Percentiles rank a stretch among this genome's conserved stretches.
Evolutionary conservation across 2,329 filamentous ascomycete genomes (phyloP).

Genomic region (Microdochium bolleyi): DNA sequence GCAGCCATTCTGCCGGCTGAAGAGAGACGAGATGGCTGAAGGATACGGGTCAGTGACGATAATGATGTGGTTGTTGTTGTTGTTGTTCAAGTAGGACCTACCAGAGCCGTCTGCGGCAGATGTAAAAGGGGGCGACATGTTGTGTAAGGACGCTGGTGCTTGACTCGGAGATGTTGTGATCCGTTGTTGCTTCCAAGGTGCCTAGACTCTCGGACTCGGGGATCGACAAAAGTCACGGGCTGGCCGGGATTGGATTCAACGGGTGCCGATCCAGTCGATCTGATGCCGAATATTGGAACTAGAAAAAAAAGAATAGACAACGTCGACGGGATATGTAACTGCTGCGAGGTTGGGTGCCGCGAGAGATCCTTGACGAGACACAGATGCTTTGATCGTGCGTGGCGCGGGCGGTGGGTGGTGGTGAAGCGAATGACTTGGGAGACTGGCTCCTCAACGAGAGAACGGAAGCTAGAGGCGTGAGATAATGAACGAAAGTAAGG

Average conservation of each 20-base stretch:
- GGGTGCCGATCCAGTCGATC: background rate
- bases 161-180: background rate
- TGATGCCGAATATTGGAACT: background rate
- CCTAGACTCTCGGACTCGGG: background rate
- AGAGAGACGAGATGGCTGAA: constrained; percentile 18
- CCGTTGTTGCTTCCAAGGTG: background rate
- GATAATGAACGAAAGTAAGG: constrained; percentile 5
- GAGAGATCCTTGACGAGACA: background rate
- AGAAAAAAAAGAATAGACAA: background rate
- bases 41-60: constrained; percentile 1
- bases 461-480: constrained; percentile 4
- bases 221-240: background rate
- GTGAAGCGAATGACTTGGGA: constrained; percentile 17
- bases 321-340: background rate
- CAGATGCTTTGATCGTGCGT: background rate
- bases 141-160: too few species aligned
- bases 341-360: background rate
- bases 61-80: background rate
- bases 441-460: constrained; percentile 16
- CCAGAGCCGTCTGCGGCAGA: background rate
- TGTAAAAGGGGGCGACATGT: too few species aligned
- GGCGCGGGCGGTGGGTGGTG: background rate
- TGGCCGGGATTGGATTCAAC: background rate
- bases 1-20: constrained; percentile 33
- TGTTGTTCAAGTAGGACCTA: background rate